Evolutionary conservation across 176 grass and related monocot genomes (phyloP).

Genomic region (Musa troglodytarum): DNA sequence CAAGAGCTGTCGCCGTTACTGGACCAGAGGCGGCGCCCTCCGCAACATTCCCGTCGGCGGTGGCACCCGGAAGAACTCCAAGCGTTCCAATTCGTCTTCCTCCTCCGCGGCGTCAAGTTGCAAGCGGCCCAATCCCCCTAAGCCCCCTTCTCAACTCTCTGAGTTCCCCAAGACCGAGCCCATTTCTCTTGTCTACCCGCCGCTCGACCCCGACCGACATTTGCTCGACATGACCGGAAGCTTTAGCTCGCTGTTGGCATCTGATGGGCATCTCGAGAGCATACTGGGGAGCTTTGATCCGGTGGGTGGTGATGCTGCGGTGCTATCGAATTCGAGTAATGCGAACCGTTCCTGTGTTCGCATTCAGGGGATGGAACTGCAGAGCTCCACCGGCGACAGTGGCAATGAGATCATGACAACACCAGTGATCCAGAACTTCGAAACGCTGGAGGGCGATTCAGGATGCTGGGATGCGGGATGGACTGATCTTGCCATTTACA

Average conservation of each 20-base stretch:
- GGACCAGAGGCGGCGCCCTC: slow-evolving; percentile 31
- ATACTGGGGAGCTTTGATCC: not conserved
- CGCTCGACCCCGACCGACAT: not conserved
- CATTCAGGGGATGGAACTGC: not conserved
- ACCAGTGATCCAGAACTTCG: not conserved
- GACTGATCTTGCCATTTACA: slow-evolving; percentile 1
- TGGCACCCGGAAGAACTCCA: not conserved
- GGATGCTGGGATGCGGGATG: slow-evolving; percentile 1
- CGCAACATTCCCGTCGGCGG: slow-evolving; percentile 33
- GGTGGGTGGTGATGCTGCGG: not conserved
- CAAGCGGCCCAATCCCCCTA: not conserved
- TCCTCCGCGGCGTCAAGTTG: not conserved
- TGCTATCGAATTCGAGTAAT: not conserved
- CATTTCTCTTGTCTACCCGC: not conserved
- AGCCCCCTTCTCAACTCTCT: not conserved
- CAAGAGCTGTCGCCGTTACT: slow-evolving; percentile 35
- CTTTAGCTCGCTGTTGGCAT: not conserved
- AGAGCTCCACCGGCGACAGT: not conserved
- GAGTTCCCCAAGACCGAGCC: not conserved
- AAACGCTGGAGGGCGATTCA: not conserved
- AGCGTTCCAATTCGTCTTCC: not conserved
- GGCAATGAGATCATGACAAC: not conserved
- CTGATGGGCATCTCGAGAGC: not conserved
- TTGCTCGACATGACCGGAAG: not conserved
- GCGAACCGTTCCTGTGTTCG: not conserved